phyloP scores from a whole-genome alignment of 1,284 basidiomycete species.

The Ceratobasidium sp. region DNA sequence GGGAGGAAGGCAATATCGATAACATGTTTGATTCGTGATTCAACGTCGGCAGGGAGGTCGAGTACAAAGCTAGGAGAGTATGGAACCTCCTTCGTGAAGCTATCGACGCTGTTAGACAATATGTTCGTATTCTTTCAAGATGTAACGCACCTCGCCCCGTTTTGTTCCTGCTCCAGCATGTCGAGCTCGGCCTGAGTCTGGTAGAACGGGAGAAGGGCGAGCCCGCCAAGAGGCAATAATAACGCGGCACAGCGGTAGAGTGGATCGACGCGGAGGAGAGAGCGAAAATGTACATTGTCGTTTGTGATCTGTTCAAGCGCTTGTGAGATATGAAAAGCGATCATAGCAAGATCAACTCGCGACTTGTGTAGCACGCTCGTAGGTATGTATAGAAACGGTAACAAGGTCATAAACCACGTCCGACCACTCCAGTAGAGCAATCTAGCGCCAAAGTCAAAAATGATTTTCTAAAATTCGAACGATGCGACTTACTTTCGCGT shows the following conservation, averaged over 20 bases:
- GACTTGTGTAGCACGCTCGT: constrained; percentile 93
- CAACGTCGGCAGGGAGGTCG: constrained; percentile 76
- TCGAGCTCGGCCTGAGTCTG: constrained; percentile 91
- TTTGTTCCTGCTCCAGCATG: constrained; percentile 78
- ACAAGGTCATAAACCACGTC: constrained; percentile 81
- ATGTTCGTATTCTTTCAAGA: too few relatives aligned
- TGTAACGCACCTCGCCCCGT: constrained; percentile 66
- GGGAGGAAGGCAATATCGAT: constrained; percentile 92
- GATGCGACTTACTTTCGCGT: constrained; percentile 83
- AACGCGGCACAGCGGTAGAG: constrained; percentile 90
- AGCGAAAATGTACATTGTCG: constrained; percentile 76
- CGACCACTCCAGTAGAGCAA: constrained; percentile 97
- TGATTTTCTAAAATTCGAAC: background rate
- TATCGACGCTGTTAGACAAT: background rate
- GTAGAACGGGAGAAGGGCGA: constrained; percentile 94
- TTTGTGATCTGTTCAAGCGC: constrained; percentile 9
- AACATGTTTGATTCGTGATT: constrained; percentile 82
- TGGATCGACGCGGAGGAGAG: constrained; percentile 86
- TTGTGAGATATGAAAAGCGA: background rate
- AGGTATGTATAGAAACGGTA: constrained; percentile 97
- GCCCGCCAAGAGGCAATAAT: constrained; percentile 86
- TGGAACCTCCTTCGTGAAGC: constrained; percentile 77
- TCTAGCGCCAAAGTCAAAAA: constrained; percentile 63
- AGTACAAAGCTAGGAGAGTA: constrained; percentile 93
- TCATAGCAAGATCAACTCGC: constrained; percentile 62